These are phyloP conservation scores for Taphrina populina DNA, from an alignment of 1,139 yeast species.

Conservation along the genomic window DNA sequence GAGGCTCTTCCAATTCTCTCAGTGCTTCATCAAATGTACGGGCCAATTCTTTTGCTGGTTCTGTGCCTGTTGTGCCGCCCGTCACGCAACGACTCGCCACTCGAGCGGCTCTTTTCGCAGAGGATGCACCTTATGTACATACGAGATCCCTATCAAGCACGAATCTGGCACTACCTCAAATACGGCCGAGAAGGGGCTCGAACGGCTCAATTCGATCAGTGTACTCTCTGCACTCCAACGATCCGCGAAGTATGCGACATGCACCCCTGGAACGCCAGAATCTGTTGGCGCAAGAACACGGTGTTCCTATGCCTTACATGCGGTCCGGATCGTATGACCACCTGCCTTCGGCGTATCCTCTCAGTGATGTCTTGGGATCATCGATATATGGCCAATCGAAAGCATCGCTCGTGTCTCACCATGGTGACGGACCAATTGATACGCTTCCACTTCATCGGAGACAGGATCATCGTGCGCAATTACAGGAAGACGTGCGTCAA, in stretches of 20 bases:
- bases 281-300: slow-evolving; percentile 16
- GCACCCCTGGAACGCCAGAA: slow-evolving; percentile 8
- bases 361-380: slow-evolving; percentile 1
- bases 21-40: not conserved
- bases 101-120: slow-evolving; percentile 21
- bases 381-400: slow-evolving; percentile 5
- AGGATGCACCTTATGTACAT: slow-evolving; percentile 24
- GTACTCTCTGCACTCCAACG: slow-evolving; percentile 2
- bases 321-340: not conserved
- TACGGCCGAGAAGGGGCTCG: slow-evolving; percentile 3
- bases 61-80: slow-evolving; percentile 25
- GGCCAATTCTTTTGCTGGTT: slow-evolving; percentile 12
- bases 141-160: slow-evolving; percentile 11
- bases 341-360: not conserved
- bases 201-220: slow-evolving; percentile 7
- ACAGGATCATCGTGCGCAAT: slow-evolving; percentile 5
- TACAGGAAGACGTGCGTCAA: slow-evolving; percentile 11
- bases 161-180: not conserved
- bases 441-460: slow-evolving; percentile 2
- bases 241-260: slow-evolving; percentile 3
- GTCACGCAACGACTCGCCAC: slow-evolving; percentile 11
- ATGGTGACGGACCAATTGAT: not conserved
- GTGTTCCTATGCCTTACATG: slow-evolving; percentile 15
- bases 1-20: slow-evolving; percentile 20
- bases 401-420: slow-evolving; percentile 1